Evolutionary conservation across 2,329 filamentous ascomycete species (phyloP).

Genomic region (Metarhizium brunneum): DNA sequence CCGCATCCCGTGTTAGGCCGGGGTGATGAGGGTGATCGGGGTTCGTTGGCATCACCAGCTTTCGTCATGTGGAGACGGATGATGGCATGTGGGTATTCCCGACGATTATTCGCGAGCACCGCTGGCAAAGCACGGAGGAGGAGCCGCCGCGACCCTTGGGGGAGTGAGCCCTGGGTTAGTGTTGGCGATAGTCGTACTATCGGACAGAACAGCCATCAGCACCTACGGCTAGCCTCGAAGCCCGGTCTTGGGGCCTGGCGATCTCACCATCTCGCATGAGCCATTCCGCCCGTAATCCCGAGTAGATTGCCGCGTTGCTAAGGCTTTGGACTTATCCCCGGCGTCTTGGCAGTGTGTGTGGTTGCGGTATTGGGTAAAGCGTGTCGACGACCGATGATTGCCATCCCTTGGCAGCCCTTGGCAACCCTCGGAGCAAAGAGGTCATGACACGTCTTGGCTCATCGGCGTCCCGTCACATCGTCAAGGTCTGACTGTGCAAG

Average conservation of each 20-base stretch:
- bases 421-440: constrained; percentile 5
- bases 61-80: not conserved
- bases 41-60: not conserved
- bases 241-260: not conserved
- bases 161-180: too few species aligned
- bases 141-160: too few species aligned
- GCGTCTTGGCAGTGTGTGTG: not conserved
- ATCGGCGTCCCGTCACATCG: not conserved
- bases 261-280: not conserved
- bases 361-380: not conserved
- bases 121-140: not conserved
- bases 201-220: too few species aligned
- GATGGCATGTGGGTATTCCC: not conserved
- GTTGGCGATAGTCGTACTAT: too few species aligned
- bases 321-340: not conserved
- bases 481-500: not conserved
- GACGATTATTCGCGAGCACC: not conserved
- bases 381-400: not conserved
- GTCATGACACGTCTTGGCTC: not conserved
- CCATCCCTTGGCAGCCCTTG: not conserved
- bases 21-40: constrained; percentile 1
- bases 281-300: not conserved
- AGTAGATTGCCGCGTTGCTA: not conserved
- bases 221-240: not conserved
- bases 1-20: not conserved